Evolutionary conservation across 306 rosid species (phyloP), one percentile per base, ranked within the genome.

Genomic region (Astragalus glycyphyllos): DNA sequence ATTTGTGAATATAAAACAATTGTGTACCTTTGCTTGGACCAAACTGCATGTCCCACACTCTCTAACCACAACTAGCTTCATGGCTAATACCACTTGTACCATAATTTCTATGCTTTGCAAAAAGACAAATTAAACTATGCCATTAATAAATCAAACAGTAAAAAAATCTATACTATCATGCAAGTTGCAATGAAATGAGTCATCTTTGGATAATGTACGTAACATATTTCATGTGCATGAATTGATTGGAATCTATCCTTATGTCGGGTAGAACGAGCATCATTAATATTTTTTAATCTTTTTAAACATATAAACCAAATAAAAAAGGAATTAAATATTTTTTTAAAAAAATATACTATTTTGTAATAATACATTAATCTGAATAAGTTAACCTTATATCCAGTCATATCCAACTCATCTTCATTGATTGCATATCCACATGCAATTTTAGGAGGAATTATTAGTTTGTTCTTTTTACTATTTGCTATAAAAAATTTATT

Each of bases 121-220:
- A 54, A 6, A 42, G 9, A 56, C 65, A 65, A 58, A 37, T 50
- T 11, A 26, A 8, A 14, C 4, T 16, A 38, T 38, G 1, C 32
- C 6, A 15, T 42, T 4, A 12, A 15, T 16, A 6, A 49, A 47
- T 31, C 32, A 31, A 14, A 65, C 17, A 65, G 37, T 72, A 58
- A 44, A 45, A 15, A 31, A 7, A 6, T 20, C 5, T 20, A 7
- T 2, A 51, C 55, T 5, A 37, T 11, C 45, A 11, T 40, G 29
- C 17, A 65, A 26, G 9, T 38, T 38, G 7, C 14, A 0, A 45
- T 45, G 50, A 1, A 59, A 31, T 74, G 45, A 61, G 2, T 14
- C 77, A 37, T 53, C n/a, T 78, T 47, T 65, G 78, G 82, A 78
- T 73, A 72, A 58, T 51, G 68, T 46, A 20, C 32, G 57, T 38